These are phyloP conservation scores for Begonia peltatifolia DNA, from an alignment of 306 rosid genomes.

Conservation along the genomic window DNA sequence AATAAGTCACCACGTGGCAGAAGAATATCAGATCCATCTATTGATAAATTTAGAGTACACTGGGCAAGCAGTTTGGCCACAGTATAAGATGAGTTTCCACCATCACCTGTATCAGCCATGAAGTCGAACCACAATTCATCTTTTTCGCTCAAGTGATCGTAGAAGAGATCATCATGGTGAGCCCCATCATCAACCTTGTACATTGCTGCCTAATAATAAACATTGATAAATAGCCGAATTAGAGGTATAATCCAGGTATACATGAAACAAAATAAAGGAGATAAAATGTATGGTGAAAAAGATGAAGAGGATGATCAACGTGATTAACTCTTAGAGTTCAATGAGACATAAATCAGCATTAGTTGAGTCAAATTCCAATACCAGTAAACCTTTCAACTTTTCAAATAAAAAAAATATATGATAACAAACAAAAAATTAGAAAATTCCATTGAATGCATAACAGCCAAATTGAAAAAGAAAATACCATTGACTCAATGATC, in stretches of 20 bases:
- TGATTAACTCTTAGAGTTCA: background rate
- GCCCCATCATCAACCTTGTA: conserved; percentile 50
- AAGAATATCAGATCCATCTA: conserved; percentile 35
- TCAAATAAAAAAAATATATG: no score
- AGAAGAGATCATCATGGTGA: conserved; percentile 47
- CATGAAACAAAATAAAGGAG: background rate
- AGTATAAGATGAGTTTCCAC: conserved; percentile 94
- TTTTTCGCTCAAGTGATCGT: conserved; percentile 59
- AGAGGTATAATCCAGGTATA: background rate
- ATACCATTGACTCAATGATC: no score
- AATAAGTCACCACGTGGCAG: conserved; percentile 81
- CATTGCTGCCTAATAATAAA: conserved; percentile 76
- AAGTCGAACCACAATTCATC: conserved; percentile 94
- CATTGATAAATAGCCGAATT: conserved; percentile 16
- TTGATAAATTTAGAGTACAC: conserved; percentile 42
- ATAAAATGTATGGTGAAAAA: background rate
- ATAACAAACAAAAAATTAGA: no score
- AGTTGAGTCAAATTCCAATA: background rate
- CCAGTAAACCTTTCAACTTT: no score
- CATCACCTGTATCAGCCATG: conserved; percentile 99
- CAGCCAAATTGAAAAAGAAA: no score
- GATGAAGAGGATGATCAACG: background rate
- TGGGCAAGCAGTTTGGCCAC: conserved; percentile 86
- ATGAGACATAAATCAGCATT: background rate
- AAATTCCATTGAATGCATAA: no score